Evolutionary conservation across 1,284 basidiomycete species (phyloP), one percentile per base, ranked within the genome.

Genomic region (Ustilago bromivora): DNA sequence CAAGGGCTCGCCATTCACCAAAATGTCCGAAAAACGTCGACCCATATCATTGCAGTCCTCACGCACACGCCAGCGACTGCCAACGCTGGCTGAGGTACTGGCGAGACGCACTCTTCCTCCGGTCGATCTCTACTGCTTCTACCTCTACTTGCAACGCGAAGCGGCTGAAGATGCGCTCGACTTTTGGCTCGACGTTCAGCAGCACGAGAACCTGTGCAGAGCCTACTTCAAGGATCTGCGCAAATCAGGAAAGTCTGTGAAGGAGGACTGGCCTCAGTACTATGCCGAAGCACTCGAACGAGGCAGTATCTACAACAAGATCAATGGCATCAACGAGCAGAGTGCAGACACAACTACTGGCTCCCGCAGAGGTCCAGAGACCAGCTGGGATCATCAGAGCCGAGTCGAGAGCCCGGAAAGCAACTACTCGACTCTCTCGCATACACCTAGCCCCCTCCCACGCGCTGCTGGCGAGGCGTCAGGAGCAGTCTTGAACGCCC

Each of bases 141-240:
- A 98, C 75, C 67, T 79, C 34, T 85, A 78, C 70, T 57, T 84
- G 31, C 80, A 98, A 86, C 91, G 95, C 46, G 95, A 98, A 87
- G 92, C 93, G 38, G 92, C 94, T 62, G 96, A 98, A 86, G 96
- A 98, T 86, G 93, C 96, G 49, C 89, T 99, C 57, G 96, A 98
- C 87, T 99, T 99, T 83, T 99, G 96, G 96, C 91, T 99, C 38
- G 96, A 99, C 85, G 96, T 98, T 2, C 95, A 98, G 83, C 96
- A 98, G 88, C 96, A 99, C 86, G 97, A 98, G 88, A 98, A 98
- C 86, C 91, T 99, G 51, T 99, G 96, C 87, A 91, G 95, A 69
- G 96, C 96, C 8, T 98, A 98, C 87, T 98, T 99, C 90, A 97
- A 98, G 89, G 96, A 98, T 86, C 90, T 99, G 71, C 92, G 94